Evolutionary conservation across 2,329 filamentous ascomycete genomes (phyloP).

Genomic region (Colletotrichum chrysophilum): DNA sequence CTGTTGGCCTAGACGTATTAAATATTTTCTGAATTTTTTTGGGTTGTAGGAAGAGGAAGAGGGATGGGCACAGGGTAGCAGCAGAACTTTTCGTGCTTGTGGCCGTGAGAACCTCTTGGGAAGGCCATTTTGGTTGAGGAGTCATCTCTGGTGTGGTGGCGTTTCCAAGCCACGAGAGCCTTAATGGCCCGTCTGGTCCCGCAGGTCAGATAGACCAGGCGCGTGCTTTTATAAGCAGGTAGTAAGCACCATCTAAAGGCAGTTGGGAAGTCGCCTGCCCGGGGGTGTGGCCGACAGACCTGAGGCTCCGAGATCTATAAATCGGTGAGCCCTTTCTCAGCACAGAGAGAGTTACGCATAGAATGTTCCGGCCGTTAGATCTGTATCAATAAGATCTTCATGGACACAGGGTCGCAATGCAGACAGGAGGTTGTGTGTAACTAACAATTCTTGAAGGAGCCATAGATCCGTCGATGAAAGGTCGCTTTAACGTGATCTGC

Average conservation of each 20-base stretch:
- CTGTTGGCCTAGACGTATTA: background rate
- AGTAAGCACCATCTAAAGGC: background rate
- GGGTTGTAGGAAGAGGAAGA: background rate
- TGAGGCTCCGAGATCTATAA: background rate
- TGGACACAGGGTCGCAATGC: background rate
- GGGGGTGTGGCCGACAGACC: background rate
- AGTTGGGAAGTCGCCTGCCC: background rate
- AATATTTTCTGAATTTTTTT: background rate
- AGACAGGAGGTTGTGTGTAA: background rate
- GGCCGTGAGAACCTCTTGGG: background rate
- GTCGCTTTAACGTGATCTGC: accelerated
- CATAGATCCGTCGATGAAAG: background rate
- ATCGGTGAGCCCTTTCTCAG: accelerated
- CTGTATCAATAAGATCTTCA: too few relatives aligned
- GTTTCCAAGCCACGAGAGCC: background rate
- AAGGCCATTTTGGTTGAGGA: background rate
- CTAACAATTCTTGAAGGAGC: background rate
- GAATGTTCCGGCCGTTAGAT: too few relatives aligned
- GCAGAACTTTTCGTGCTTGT: background rate
- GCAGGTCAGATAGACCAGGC: background rate
- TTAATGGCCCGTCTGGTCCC: too few relatives aligned
- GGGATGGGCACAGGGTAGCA: background rate
- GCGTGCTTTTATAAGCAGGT: background rate
- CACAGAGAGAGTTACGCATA: too few relatives aligned
- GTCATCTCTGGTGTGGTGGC: background rate